Evolutionary conservation across 2,329 filamentous ascomycete genomes (phyloP), one percentile per base, ranked within the genome.

Genomic region (Apiospora aurea): DNA sequence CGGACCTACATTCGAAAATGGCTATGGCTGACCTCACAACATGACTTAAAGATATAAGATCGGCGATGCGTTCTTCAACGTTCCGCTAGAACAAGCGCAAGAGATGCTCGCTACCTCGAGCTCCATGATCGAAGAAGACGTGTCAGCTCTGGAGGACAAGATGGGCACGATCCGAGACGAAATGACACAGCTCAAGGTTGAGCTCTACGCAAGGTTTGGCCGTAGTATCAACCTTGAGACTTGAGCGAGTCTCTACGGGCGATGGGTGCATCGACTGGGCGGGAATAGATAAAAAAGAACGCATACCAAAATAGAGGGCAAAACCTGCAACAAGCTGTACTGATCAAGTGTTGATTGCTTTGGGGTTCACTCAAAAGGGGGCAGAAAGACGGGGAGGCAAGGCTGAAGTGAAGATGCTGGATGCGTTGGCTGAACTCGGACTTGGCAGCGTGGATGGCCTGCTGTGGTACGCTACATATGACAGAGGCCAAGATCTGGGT

Each of bases 141-240:
- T 97, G 21, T 86, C 88, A 26, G 87, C 84, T 73, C 84, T 98
- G 71, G 95, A 98, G 82, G 93, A 94, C 70, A 93, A 92, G 79
- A 84, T 98, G 51, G 85, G 88, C 71, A 87, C 87, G 2, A 87
- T 97, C 70, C 92, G 92, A 71, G 95, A 97, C 75, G 94, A 98
- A 81, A 95, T 98, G 93, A 89, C 91, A 74, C 88, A 93, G 81
- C 87, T 99, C 75, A 99, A 99, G 87, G 93, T 97, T 72, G 91
- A 94, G 74, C 85, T 99, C 74, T 99, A 99, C 83, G 95, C 95
- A 46, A 91, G 97, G 74, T 99, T 99, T 83, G 96, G 96, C 71
- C 91, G 93, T 82, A 97, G 95, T 82, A 99, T 99, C 87, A 99
- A 99, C 83, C 87, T 98, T 75, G 96, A 99, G 84, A 94, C 93